These are phyloP conservation scores for Saprolegnia parasitica DNA, from an alignment of 352 stramenopile species.

Conservation along the genomic window DNA sequence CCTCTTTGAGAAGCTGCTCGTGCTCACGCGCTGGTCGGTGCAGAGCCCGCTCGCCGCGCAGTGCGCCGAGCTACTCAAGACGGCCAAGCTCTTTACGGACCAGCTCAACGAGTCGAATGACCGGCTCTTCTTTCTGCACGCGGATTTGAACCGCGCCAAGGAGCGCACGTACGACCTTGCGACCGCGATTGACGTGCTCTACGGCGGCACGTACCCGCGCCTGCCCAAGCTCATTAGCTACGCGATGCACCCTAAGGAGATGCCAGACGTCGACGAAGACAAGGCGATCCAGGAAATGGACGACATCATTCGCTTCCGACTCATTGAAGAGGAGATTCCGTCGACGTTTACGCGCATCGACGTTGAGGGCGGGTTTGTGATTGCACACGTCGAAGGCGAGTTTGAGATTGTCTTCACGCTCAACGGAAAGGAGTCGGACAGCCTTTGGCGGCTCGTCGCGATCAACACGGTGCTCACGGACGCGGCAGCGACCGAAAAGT, in stretches of 20 bases:
- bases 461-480: conserved; percentile 58
- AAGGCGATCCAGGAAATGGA: conserved; percentile 53
- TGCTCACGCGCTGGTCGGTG: conserved; percentile 82
- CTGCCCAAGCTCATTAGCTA: conserved; percentile 72
- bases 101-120: conserved; percentile 81
- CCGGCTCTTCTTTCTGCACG: conserved; percentile 81
- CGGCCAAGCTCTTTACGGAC: conserved; percentile 60
- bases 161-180: conserved; percentile 76
- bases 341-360: conserved; percentile 75
- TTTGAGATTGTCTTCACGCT: conserved; percentile 84
- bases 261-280: conserved; percentile 58
- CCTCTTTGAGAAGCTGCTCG: conserved; percentile 71
- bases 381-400: conserved; percentile 63
- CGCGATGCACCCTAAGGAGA: conserved; percentile 58
- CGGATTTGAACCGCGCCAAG: conserved; percentile 72
- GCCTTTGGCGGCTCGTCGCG: conserved; percentile 73
- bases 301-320: conserved; percentile 74
- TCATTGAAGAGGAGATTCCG: conserved; percentile 76
- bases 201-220: conserved; percentile 63
- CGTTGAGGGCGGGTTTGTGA: conserved; percentile 72
- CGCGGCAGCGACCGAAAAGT: conserved; percentile 3
- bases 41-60: conserved; percentile 72
- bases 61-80: conserved; percentile 55
- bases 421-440: conserved; percentile 68
- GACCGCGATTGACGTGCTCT: conserved; percentile 77